Evolutionary conservation across 345 rosid species (phyloP).

Genomic region (Corchorus capsularis): DNA sequence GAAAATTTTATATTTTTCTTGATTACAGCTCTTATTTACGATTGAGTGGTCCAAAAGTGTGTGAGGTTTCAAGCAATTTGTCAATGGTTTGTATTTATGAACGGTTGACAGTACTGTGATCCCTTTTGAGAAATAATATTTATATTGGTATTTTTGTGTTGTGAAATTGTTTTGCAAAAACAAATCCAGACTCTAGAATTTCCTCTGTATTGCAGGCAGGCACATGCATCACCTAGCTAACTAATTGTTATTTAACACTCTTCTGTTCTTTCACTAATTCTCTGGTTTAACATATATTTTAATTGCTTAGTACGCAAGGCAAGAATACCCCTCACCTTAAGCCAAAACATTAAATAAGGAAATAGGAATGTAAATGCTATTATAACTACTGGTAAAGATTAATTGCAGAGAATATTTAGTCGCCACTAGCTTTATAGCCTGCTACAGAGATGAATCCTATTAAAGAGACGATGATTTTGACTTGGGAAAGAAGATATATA

Average conservation of each 20-base stretch:
- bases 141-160: background rate
- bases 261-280: background rate
- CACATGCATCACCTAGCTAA: no score
- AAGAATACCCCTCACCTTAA: background rate
- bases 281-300: background rate
- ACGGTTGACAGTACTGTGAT: background rate
- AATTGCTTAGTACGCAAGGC: background rate
- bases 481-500: background rate
- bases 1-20: background rate
- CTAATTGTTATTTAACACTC: no score
- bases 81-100: background rate
- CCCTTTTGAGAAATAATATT: background rate
- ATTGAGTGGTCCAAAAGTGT: background rate
- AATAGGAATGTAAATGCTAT: background rate
- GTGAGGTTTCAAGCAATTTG: background rate
- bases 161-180: background rate
- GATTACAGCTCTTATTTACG: background rate
- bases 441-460: background rate
- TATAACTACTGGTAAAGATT: background rate
- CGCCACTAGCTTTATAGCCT: slow-evolving; percentile 1
- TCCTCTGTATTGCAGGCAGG: no score
- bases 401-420: slow-evolving; percentile 13
- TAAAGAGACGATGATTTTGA: background rate
- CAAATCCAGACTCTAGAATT: background rate
- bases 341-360: background rate